Evolutionary conservation across 208 protist genomes (phyloP).

Genomic region (Leishmania mexicana): DNA sequence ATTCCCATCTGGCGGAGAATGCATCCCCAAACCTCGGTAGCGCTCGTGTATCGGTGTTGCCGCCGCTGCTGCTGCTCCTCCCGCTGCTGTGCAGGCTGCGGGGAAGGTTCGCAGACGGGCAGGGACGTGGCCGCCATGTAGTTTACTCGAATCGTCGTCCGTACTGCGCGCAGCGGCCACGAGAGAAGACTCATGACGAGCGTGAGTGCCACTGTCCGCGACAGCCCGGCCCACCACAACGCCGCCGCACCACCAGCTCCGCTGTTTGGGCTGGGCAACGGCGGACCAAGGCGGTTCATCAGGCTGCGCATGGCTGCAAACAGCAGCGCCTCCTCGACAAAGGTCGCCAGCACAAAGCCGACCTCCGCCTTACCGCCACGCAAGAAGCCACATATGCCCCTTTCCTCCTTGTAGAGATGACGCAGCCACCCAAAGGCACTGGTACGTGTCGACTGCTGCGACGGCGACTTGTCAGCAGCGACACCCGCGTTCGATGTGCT

Average conservation of each 20-base stretch:
- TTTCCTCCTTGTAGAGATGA: slow-evolving; percentile 22
- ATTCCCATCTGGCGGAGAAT: slow-evolving; percentile 9
- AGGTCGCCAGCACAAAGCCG: slow-evolving; percentile 22
- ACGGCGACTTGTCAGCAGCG: background rate
- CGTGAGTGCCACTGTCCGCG: slow-evolving; percentile 12
- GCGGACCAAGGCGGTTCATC: background rate
- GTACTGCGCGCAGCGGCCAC: slow-evolving; percentile 31
- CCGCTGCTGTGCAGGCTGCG: background rate
- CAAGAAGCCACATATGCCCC: slow-evolving; percentile 7
- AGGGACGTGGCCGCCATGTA: slow-evolving; percentile 30
- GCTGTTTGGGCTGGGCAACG: background rate
- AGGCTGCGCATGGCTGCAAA: slow-evolving; percentile 10
- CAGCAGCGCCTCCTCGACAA: slow-evolving; percentile 17
- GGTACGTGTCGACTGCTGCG: background rate
- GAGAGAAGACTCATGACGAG: slow-evolving; percentile 19
- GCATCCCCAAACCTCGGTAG: slow-evolving; percentile 11
- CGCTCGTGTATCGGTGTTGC: slow-evolving; percentile 1
- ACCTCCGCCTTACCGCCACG: slow-evolving; percentile 30
- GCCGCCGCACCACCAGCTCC: background rate
- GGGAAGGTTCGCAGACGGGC: background rate
- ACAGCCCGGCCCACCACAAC: background rate
- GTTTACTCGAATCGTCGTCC: slow-evolving; percentile 29
- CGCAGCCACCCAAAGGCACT: slow-evolving; percentile 9
- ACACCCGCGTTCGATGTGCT: background rate
- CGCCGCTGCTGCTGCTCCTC: background rate